Evolutionary conservation across 306 rosid species (phyloP), one percentile per base, ranked within the genome.

Genomic region (Phaseolus lunatus): DNA sequence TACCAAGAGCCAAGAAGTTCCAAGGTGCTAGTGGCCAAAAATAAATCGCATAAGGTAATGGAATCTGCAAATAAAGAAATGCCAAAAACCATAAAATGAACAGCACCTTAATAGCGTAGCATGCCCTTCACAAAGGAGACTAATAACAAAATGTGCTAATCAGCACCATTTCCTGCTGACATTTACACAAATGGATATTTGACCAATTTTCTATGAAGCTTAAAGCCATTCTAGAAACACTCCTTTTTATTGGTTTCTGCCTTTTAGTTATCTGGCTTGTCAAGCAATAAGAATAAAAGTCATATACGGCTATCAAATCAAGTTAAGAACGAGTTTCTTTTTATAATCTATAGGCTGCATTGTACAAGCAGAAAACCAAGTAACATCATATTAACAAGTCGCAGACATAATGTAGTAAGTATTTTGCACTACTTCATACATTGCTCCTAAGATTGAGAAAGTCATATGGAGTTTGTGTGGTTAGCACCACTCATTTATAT

Each of bases 171-270:
- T 18, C 49, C 20, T 12, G 29, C 62, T 31, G 18, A 11, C 24
- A 29, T 61, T 75, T 61, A 62, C 58, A 27, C 44, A 61, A 16
- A 24, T 31, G 70, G 45, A 75, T 45, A 61, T 23, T 24, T 58
- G 58, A 57, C 15, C 49, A 35, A 35, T 0, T 54, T 39, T 53
- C 20, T 12, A 19, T 20, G 47, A 12, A 70, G 41, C 44, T 35
- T 35, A 54, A 9, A 54, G 20, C 33, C 35, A 54, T 72, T 39
- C 43, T 39, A 39, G 19, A 37, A 22, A 37, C 18, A 33, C 63
- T 71, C 14, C 13, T 19, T 71, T 49, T 19, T 18, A 52, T 71
- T 49, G 10, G 14, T 56, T 35, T 14, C 23, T 37, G 24, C 65
- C n/a, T 56, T 73, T 73, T 2, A 37, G 26, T 39, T 47, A 5